Evolutionary conservation across 495 filamentous ascomycete species (phyloP).

Genomic region (Cercophora scortea): DNA sequence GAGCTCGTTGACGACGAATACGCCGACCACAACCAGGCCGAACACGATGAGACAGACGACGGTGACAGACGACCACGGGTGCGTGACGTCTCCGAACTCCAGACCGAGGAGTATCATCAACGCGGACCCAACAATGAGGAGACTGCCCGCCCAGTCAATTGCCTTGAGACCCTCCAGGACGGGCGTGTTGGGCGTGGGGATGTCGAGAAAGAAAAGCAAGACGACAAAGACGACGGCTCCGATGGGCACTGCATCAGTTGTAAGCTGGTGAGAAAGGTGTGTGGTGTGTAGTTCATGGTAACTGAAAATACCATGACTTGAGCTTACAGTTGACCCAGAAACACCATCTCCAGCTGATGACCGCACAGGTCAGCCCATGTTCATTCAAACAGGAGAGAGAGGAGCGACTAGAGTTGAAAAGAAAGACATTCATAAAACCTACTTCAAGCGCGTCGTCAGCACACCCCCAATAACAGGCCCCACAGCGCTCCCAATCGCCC

Average conservation of each 20-base stretch:
- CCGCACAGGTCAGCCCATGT: neutral
- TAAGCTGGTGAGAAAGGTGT: neutral
- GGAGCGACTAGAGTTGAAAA: neutral
- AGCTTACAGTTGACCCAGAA: constrained; percentile 58
- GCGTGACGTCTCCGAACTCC: constrained; percentile 61
- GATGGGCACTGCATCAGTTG: constrained; percentile 44
- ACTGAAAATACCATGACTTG: neutral
- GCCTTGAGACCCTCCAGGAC: constrained; percentile 57
- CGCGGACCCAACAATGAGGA: constrained; percentile 60
- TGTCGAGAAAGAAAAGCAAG: constrained; percentile 59
- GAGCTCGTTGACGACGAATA: constrained; percentile 61
- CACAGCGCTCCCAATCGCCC: constrained; percentile 42
- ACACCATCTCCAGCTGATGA: constrained; percentile 45
- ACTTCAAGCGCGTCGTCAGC: constrained; percentile 37
- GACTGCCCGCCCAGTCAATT: constrained; percentile 65
- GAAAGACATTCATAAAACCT: neutral
- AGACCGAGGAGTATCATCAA: constrained; percentile 73
- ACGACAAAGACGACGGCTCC: constrained; percentile 55
- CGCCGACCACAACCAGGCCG: constrained; percentile 47
- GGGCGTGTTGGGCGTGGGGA: constrained; percentile 63
- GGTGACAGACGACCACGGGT: constrained; percentile 62
- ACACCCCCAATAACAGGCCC: constrained; percentile 56
- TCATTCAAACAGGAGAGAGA: too few relatives aligned
- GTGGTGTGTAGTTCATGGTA: too few relatives aligned
- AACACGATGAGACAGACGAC: constrained; percentile 71